These are phyloP conservation scores for Fabrea salina DNA, from an alignment of 169 alveolate genomes.

Conservation along the genomic window DNA sequence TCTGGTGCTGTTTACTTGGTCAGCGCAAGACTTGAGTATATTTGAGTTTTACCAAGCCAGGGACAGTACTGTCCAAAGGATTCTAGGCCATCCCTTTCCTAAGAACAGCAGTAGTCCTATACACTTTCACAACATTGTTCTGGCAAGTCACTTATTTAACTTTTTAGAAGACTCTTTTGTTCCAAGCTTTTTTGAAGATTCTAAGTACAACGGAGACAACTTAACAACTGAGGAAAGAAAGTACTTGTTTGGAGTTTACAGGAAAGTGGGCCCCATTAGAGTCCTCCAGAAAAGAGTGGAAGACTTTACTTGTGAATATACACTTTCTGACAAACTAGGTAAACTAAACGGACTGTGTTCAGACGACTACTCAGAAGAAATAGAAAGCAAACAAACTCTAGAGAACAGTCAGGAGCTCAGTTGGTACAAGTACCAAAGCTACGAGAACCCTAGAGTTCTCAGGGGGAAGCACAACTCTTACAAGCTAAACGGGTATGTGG, in stretches of 20 bases:
- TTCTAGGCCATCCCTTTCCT: neutral
- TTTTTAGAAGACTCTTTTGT: slow-evolving; percentile 9
- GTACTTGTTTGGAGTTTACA: neutral
- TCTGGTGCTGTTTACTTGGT: slow-evolving; percentile 6
- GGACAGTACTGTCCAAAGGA: neutral
- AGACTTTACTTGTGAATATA: neutral
- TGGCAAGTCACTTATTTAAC: neutral
- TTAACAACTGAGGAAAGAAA: neutral
- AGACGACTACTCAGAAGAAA: neutral
- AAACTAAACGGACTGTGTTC: neutral
- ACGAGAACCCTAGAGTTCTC: slow-evolving; percentile 1
- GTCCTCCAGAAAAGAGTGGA: slow-evolving; percentile 6
- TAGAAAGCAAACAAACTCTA: neutral
- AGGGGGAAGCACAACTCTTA: neutral
- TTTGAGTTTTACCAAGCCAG: neutral
- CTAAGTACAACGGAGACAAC: neutral
- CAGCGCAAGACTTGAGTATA: neutral
- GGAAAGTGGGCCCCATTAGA: slow-evolving; percentile 24
- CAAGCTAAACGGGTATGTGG: slow-evolving; percentile 1
- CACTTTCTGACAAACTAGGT: neutral
- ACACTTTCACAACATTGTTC: neutral
- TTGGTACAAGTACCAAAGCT: slow-evolving; percentile 6
- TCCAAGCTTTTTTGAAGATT: neutral
- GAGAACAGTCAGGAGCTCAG: neutral
- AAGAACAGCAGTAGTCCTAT: neutral